phyloP scores from a whole-genome alignment of 2,329 filamentous ascomycete species.

The Aspergillus novofumigatus region DNA sequence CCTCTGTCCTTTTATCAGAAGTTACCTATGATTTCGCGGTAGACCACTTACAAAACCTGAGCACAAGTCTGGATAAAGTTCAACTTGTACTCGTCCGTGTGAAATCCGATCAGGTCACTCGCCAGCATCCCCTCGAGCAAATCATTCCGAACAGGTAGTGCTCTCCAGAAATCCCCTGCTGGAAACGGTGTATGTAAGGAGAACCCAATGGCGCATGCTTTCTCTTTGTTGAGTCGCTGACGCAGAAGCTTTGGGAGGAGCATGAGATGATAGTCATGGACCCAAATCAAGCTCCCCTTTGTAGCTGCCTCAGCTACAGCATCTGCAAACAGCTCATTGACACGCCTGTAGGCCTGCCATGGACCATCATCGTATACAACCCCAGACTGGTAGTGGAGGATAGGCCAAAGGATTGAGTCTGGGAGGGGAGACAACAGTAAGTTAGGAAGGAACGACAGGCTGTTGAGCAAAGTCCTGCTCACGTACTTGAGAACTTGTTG shows the following conservation, averaged over 20 bases:
- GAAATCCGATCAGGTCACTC: constrained; percentile 91
- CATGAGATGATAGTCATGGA: constrained; percentile 96
- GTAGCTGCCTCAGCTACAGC: constrained; percentile 74
- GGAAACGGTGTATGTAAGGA: constrained; percentile 95
- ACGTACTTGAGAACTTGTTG: constrained; percentile 88
- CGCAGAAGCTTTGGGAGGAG: constrained; percentile 87
- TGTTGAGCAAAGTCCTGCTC: not conserved
- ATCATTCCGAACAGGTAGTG: constrained; percentile 79
- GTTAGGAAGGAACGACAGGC: not conserved
- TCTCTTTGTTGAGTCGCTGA: constrained; percentile 64
- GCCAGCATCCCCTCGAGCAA: constrained; percentile 77
- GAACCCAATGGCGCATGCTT: constrained; percentile 89
- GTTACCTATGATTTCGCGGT: not conserved
- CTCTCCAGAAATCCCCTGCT: constrained; percentile 87
- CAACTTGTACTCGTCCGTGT: constrained; percentile 92
- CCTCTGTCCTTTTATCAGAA: constrained; percentile 22
- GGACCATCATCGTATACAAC: constrained; percentile 89
- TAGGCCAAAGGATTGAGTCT: constrained; percentile 95
- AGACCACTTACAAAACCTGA: constrained; percentile 62
- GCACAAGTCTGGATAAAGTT: constrained; percentile 90
- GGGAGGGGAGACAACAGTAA: not conserved
- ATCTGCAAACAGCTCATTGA: constrained; percentile 84
- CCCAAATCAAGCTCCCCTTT: constrained; percentile 87
- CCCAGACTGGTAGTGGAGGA: constrained; percentile 94
- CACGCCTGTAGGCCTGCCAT: constrained; percentile 83